A percentile compares a stretch with the other conserved stretches of the same genome.
phyloP scores from a whole-genome alignment of 371 early-diverging fungal genomes.

The Mucor piriformis region DNA sequence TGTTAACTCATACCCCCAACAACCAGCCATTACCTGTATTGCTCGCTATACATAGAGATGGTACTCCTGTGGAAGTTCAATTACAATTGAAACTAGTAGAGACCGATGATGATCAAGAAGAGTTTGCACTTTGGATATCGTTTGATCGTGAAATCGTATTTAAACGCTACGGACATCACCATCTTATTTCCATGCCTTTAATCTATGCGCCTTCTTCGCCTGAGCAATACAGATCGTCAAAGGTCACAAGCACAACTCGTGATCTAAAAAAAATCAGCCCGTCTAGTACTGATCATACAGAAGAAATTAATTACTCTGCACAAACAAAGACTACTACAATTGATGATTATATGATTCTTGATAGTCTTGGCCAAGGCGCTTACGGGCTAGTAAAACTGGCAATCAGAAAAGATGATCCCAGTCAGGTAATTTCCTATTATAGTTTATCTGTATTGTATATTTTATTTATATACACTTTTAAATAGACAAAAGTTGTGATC shows the following conservation, averaged over 20 bases:
- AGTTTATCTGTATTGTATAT: constrained; percentile 7
- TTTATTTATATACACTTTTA: constrained; percentile 11
- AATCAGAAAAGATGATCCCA: constrained; percentile 46
- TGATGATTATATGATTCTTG: constrained; percentile 64
- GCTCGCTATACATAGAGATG: constrained; percentile 68
- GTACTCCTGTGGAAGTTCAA: constrained; percentile 62
- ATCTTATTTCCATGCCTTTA: constrained; percentile 11
- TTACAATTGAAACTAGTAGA: constrained; percentile 63
- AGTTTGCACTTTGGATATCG: constrained; percentile 71
- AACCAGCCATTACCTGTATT: constrained; percentile 53
- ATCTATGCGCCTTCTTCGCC: background rate
- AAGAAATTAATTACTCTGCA: constrained; percentile 44
- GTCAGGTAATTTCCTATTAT: constrained; percentile 25
- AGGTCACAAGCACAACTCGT: constrained; percentile 18
- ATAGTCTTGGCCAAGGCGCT: constrained; percentile 73
- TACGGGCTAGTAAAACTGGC: constrained; percentile 74
- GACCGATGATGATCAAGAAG: constrained; percentile 38
- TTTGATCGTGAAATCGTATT: constrained; percentile 65
- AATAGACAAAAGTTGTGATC: constrained; percentile 65
- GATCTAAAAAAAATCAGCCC: background rate
- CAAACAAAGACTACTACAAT: constrained; percentile 49
- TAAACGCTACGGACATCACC: constrained; percentile 43
- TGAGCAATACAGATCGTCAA: constrained; percentile 5
- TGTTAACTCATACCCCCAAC: constrained; percentile 37
- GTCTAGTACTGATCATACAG: background rate